These are phyloP conservation scores for Stygiomarasmius scandens DNA, from an alignment of 1,284 basidiomycete species.

Conservation along the genomic window DNA sequence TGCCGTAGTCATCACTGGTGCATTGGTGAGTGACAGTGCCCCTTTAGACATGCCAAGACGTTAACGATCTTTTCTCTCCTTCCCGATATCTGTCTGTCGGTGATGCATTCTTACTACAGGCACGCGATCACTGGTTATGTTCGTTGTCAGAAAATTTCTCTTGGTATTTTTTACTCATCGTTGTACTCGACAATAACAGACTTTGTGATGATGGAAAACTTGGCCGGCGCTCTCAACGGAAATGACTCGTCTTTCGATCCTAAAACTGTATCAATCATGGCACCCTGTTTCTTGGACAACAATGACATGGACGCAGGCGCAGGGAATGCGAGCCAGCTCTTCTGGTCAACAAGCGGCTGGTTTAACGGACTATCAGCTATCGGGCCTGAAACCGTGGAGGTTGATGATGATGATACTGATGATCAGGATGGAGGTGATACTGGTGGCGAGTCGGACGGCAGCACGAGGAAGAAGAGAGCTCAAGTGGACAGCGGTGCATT, in stretches of 20 bases:
- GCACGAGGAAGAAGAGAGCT: not conserved
- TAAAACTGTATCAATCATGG: slow-evolving; percentile 1
- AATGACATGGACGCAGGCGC: slow-evolving; percentile 1
- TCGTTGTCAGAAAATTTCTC: not conserved
- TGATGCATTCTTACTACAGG: not conserved
- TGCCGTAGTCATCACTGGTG: slow-evolving; percentile 1
- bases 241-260: slow-evolving; percentile 2
- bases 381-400: not conserved
- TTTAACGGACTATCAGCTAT: not conserved
- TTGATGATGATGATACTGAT: not conserved
- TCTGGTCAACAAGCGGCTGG: slow-evolving; percentile 3
- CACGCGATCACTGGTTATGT: slow-evolving; percentile 2
- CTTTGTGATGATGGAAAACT: slow-evolving; percentile 2
- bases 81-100: too few species aligned
- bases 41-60: not conserved
- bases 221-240: not conserved
- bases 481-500: not conserved
- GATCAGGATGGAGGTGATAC: not conserved
- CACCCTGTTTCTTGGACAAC: slow-evolving; percentile 5
- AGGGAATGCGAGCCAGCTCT: not conserved
- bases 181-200: not conserved
- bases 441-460: not conserved
- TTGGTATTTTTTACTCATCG: too few species aligned
- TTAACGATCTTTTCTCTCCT: too few species aligned
- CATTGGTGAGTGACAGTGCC: not conserved